Evolutionary conservation across 305 asterid genomes (phyloP), one percentile per base, ranked within the genome.

Genomic region (Solanum hybrid): DNA sequence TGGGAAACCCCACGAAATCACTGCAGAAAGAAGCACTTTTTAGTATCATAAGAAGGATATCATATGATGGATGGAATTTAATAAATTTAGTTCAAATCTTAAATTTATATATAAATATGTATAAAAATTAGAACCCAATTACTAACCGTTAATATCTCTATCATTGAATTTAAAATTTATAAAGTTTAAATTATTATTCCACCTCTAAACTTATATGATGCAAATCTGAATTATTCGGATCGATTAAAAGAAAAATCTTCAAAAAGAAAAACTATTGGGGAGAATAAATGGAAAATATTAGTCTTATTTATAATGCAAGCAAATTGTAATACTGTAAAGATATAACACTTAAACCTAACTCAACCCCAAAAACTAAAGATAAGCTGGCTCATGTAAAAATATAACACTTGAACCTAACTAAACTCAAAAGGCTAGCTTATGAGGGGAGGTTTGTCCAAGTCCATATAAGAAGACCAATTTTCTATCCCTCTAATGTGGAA

Each of bases 381-480:
- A 39, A 39, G 0, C 5, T 11, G 5, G 51, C 51, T 39, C 5
- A 39, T 39, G 51, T 39, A 39, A 39, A 39, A 39, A 11, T 39
- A 39, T 39, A 0, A 39, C 51, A 39, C 15, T 0, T 32, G 33
- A 6, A 51, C 68, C 10, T 15, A 51, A 0, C n/a, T 0, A 15
- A 51, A 17, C 3, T 0, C 10, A 51, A 51, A 51, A 51, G 22
- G 4, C 0, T 51, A 51, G 22, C 10, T 51, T 1, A 15, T 2
- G n/a, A 51, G n/a, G 9, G 0, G 1, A 57, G 1, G 0, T 57
- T 57, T 17, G 4, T 0, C 2, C 24, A 57, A 57, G 0, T 17
- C 4, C 0, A 17, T 57, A 57, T 17, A 6, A 57, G n/a, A 0
- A 57, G 70, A 17, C 0, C 1, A 57, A 41, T 57, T 57, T 17